These are phyloP conservation scores for Phlegmacium glaucopus DNA, from an alignment of 768 basidiomycete species.

Conservation along the genomic window DNA sequence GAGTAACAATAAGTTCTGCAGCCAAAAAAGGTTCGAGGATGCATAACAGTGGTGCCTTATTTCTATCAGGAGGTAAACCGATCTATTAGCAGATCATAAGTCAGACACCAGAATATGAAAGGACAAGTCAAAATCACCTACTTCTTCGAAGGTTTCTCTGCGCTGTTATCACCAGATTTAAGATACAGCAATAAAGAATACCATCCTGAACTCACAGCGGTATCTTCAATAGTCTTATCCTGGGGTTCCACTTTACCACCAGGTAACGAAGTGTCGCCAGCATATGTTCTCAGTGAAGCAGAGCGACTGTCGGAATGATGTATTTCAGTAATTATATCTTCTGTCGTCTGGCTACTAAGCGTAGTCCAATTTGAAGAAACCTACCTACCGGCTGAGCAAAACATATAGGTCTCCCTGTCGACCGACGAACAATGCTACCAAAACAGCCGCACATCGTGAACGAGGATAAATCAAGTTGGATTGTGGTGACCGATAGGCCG, in stretches of 20 bases:
- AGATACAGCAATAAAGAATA: neutral
- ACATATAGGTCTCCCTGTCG: constrained; percentile 83
- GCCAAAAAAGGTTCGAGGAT: constrained; percentile 78
- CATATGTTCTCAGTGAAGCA: constrained; percentile 67
- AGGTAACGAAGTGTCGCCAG: constrained; percentile 86
- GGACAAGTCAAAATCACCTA: constrained; percentile 30
- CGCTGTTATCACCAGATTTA: constrained; percentile 40
- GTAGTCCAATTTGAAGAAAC: constrained; percentile 1
- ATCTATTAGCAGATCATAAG: constrained; percentile 57
- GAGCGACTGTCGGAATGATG: constrained; percentile 55
- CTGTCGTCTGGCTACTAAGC: neutral
- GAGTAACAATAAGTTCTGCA: constrained; percentile 73
- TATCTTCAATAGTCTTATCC: constrained; percentile 71
- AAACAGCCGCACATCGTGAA: constrained; percentile 66
- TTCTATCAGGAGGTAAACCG: constrained; percentile 71
- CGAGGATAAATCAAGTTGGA: constrained; percentile 46
- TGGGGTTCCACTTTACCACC: constrained; percentile 76
- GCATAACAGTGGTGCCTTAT: constrained; percentile 72
- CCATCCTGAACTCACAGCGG: constrained; percentile 61
- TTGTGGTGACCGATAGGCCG: constrained; percentile 43
- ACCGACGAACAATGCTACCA: constrained; percentile 84
- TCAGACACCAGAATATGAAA: too few relatives aligned
- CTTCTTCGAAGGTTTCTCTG: constrained; percentile 90
- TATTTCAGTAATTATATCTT: neutral
- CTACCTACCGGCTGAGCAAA: constrained; percentile 70